Evolutionary conservation across 2,329 filamentous ascomycete species (phyloP), one percentile per base, ranked within the genome.

Genomic region (Xylaria sp.): DNA sequence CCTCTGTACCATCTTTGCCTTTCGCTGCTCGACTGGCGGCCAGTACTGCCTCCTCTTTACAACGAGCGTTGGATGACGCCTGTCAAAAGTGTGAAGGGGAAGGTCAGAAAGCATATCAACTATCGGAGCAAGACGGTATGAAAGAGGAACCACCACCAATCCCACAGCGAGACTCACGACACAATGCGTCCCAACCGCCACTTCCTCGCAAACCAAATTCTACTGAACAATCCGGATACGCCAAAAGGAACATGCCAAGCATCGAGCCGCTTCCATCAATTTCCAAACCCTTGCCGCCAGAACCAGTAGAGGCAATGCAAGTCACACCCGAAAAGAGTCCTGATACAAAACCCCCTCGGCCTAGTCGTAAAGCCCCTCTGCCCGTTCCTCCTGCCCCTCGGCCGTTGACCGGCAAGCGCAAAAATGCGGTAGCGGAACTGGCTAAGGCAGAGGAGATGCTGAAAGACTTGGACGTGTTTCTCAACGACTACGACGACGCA

Each of bases 401-500:
- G 6, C 12, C 41, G 13, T 34, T 54, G 39, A 65, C 44, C 31
- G 69, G 62, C n/a, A 63, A 70, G 44, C 63, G 63, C 56, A 69
- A 65, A 52, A 66, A 71, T 57, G 69, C 69, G 13, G 71, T 72
- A 20, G 66, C 63, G n/a, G 72, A 75, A 55, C 73, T 75, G 28
- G 59, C 62, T n/a, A 67, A 75, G 37, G 71, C 74, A 1, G 69
- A 75, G 51, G 67, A 73, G 12, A 69, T 73, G 60, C 44, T 76
- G 48, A 72, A 73, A 8, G 74, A 78, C 58, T 58, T 77, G 34
- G 76, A 78, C 52, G 70, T 74, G 28, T 76, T 77, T 70, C 74
- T 78, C 20, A 69, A 65, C 25, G 79, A 80, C 34, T 73, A 78
- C n/a, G 79, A 81, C 8, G 81, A 84, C 65, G 72, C 73, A 13